Evolutionary conservation across 192 early-diverging fungal species (phyloP).

Genomic region (Chytriomyces confervae): DNA sequence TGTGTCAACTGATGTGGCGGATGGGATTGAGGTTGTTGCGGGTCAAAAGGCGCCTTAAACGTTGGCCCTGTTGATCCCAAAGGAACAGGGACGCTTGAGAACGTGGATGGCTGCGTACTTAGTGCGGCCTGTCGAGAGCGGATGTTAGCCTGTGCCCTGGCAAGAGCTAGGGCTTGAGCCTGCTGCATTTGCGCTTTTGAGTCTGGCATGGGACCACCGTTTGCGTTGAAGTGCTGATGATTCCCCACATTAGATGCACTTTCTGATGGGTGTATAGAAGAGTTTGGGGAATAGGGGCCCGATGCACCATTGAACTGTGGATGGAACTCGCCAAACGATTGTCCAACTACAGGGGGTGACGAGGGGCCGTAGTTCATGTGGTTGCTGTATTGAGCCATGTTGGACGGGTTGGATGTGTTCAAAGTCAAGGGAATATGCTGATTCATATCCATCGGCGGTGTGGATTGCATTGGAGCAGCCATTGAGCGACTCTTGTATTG

Average conservation of each 20-base stretch:
- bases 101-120: neutral
- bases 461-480: neutral
- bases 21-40: neutral
- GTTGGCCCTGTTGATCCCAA: neutral
- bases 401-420: too few species aligned
- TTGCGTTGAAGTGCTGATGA: slow-evolving; percentile 4
- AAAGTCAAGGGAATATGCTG: neutral
- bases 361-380: neutral
- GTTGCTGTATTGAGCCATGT: neutral
- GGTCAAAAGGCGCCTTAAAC: neutral
- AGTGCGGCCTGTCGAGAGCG: slow-evolving; percentile 4
- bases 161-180: slow-evolving; percentile 20
- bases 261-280: slow-evolving; percentile 32
- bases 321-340: neutral
- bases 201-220: neutral
- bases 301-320: neutral
- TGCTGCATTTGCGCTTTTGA: slow-evolving; percentile 1
- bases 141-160: slow-evolving; percentile 26
- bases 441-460: neutral
- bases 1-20: neutral
- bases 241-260: slow-evolving; percentile 25
- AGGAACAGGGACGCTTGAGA: neutral
- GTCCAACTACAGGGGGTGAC: neutral
- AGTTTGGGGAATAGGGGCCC: slow-evolving; percentile 23
- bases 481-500: neutral